phyloP scores from a whole-genome alignment of 176 grass and related monocot genomes.

The Triticum timopheevii region DNA sequence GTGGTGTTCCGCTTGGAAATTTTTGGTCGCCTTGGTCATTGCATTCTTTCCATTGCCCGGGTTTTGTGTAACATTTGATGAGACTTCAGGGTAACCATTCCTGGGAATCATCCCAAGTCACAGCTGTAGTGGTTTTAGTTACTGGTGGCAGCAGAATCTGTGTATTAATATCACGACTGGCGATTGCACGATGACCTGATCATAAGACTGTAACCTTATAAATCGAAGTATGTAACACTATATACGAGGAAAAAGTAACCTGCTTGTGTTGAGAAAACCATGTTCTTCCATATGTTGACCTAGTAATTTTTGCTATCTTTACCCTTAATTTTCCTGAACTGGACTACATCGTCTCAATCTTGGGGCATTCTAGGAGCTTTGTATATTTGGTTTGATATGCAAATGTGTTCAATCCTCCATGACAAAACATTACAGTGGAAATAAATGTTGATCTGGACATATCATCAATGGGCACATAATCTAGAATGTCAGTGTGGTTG shows the following conservation, averaged over 20 bases:
- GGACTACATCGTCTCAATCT: neutral
- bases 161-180: conserved; percentile 17
- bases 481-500: conserved; percentile 15
- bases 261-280: neutral
- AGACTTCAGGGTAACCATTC: conserved; percentile 15
- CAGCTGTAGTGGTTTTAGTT: conserved; percentile 23
- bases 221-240: neutral
- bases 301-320: neutral
- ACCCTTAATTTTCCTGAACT: neutral
- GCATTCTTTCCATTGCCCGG: conserved; percentile 46
- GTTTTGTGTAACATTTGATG: conserved; percentile 35
- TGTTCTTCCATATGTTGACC: neutral
- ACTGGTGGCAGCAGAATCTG: conserved; percentile 14
- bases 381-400: neutral
- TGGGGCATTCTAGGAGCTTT: neutral
- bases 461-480: neutral
- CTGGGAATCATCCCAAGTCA: neutral
- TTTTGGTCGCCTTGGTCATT: conserved; percentile 43
- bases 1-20: conserved; percentile 31
- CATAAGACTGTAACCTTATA: conserved; percentile 32
- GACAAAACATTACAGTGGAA: neutral
- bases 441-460: neutral
- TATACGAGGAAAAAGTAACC: neutral
- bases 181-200: conserved; percentile 23
- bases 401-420: neutral